These are phyloP conservation scores for Talaromyces sp. DNA, from an alignment of 2,329 filamentous ascomycete genomes.

Conservation along the genomic window DNA sequence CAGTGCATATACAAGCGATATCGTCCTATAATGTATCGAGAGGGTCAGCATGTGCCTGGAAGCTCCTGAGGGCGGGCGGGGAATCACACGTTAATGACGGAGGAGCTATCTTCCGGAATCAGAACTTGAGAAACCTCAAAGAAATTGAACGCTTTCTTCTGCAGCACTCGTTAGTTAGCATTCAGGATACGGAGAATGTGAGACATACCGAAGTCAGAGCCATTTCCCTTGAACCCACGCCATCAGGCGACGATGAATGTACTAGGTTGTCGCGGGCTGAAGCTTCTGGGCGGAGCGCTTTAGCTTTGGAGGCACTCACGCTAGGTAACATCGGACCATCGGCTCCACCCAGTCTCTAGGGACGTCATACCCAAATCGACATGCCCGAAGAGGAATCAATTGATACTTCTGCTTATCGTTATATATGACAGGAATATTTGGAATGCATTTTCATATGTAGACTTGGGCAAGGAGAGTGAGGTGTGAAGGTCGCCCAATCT, in stretches of 20 bases:
- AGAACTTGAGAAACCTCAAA: conserved; percentile 89
- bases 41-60: conserved; percentile 12
- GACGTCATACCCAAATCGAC: not conserved
- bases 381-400: not conserved
- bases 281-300: not conserved
- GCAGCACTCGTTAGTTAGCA: conserved; percentile 2
- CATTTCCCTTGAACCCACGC: conserved; percentile 37
- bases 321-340: not conserved
- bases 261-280: conserved; percentile 13
- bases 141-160: conserved; percentile 99
- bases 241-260: conserved; percentile 24
- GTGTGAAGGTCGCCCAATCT: not conserved
- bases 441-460: not conserved
- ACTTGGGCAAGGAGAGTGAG: not conserved
- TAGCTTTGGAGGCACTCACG: not conserved
- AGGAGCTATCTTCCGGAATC: conserved; percentile 71
- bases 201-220: conserved; percentile 42
- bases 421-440: not conserved
- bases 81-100: conserved; percentile 69
- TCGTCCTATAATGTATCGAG: conserved; percentile 52
- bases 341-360: not conserved
- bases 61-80: not conserved
- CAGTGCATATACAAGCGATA: conserved; percentile 78
- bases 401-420: too few relatives aligned
- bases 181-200: not conserved